Base-by-base conservation (phyloP, 176 grass and related monocot species). In the Coix lacrymajobi region DNA sequence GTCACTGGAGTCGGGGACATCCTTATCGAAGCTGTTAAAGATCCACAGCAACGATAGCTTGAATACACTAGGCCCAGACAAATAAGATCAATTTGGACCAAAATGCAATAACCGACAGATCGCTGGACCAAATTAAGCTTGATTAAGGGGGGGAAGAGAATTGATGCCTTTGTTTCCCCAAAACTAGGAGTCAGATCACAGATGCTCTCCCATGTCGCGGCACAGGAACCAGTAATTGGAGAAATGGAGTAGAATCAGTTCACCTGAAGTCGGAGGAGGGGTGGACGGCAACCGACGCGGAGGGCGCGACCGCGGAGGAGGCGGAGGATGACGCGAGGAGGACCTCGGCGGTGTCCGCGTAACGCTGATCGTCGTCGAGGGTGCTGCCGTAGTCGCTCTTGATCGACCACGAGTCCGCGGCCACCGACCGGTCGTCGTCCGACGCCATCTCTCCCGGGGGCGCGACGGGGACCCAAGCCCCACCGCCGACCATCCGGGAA, bases 321-420 rank as follows among this genome's bases (percentile, higher is more conserved):
- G 85, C 86, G 8, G 87, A 38, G 44, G 79, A 63, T 31, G 95
- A 85, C 84, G 90, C 81, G 71, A 91, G 89, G 81, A 86, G 85
- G 44, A 90, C 87, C 28, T 88, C 96, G 22, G 86, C 85, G 40
- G 96, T 90, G 70, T 99, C 91, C n/a, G 88, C 89, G 80, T 99
- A 94, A 39, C 93, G 91, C 85, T 99, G 96, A 8, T 99, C 96
- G 82, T 99, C 96, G 83, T 99, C 96, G 69, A 99, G 85, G 66
- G 93, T 93, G 83, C 91, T 98, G 1, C 95, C 92, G 82, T 98
- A 98, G 75, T 98, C 95, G 82, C 95, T 98, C 92, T 91, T 98
- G 81, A 98, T 92, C 57, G 95, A 98, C 95, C 95, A 98, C 25
- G 95, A 98, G 83, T 98, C 95, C 70, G 95, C 92, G n/a, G 95